phyloP scores from a whole-genome alignment of 1,139 yeast species.

The Yamadazyma blattariae region DNA sequence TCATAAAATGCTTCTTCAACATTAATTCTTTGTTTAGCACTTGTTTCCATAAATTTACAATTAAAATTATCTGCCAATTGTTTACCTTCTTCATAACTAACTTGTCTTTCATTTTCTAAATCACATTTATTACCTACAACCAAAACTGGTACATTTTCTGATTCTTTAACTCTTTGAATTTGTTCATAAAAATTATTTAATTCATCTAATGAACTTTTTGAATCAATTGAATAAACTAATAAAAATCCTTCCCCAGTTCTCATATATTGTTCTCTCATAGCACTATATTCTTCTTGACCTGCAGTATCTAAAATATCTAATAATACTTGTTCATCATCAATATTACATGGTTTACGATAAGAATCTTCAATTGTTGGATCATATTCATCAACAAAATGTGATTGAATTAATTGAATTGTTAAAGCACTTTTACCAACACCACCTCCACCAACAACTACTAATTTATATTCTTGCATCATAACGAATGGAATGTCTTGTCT shows the following conservation, averaged over 20 bases:
- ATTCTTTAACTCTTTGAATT: constrained; percentile 80
- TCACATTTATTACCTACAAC: constrained; percentile 69
- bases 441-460: constrained; percentile 97
- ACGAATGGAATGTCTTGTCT: constrained; percentile 4
- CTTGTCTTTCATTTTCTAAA: constrained; percentile 70
- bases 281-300: constrained; percentile 96
- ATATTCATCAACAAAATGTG: constrained; percentile 92
- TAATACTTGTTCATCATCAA: constrained; percentile 49
- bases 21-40: constrained; percentile 89
- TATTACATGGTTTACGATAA: constrained; percentile 53
- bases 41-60: constrained; percentile 86
- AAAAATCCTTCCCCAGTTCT: constrained; percentile 91
- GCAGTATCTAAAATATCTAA: constrained; percentile 92
- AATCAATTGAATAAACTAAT: constrained; percentile 80
- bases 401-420: constrained; percentile 85
- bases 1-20: constrained; percentile 91
- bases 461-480: constrained; percentile 67
- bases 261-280: constrained; percentile 94
- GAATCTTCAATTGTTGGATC: constrained; percentile 96
- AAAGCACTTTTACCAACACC: constrained; percentile 98
- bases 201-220: constrained; percentile 77
- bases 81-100: constrained; percentile 78
- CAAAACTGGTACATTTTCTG: constrained; percentile 67
- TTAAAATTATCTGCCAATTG: constrained; percentile 70
- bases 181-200: constrained; percentile 77